Evolutionary conservation across 306 rosid genomes (phyloP).

Genomic region (Purshia tridentata): DNA sequence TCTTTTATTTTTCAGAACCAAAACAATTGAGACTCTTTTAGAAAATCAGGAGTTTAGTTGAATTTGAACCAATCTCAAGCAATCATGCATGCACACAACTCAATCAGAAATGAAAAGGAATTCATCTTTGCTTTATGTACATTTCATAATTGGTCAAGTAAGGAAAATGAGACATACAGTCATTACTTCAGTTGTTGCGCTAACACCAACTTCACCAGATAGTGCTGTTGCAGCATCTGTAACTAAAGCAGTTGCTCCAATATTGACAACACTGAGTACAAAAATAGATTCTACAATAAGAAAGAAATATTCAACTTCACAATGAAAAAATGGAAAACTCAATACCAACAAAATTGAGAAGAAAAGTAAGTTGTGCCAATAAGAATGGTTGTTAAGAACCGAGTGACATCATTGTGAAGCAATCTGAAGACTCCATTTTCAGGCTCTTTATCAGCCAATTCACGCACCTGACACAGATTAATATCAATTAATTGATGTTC

Average conservation of each 20-base stretch:
- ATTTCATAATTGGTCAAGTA: conserved; percentile 18
- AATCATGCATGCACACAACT: not conserved
- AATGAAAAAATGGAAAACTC: conserved; percentile 14
- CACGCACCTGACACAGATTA: conserved; percentile 55
- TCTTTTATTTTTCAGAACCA: not conserved
- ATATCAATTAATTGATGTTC: conserved; percentile 26
- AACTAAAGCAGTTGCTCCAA: conserved; percentile 94
- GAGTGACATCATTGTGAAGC: conserved; percentile 86
- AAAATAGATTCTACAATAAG: conserved; percentile 42
- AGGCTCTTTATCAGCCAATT: conserved; percentile 88
- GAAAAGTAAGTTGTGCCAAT: conserved; percentile 95
- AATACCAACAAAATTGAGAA: conserved; percentile 25
- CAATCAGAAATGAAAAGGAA: not conserved
- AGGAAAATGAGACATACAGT: conserved; percentile 65
- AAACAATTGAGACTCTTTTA: not conserved
- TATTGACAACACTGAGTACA: conserved; percentile 85
- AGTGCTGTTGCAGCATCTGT: conserved; percentile 92
- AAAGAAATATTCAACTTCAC: conserved; percentile 32
- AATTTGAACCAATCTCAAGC: too few species aligned
- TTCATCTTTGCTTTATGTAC: not conserved
- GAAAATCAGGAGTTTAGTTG: not conserved
- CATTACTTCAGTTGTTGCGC: conserved; percentile 99
- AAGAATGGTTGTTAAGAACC: conserved; percentile 95
- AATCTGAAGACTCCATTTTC: conserved; percentile 87
- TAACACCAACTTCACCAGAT: conserved; percentile 97